phyloP scores from a whole-genome alignment of 257 asterid genomes.

The Verbena officinalis region DNA sequence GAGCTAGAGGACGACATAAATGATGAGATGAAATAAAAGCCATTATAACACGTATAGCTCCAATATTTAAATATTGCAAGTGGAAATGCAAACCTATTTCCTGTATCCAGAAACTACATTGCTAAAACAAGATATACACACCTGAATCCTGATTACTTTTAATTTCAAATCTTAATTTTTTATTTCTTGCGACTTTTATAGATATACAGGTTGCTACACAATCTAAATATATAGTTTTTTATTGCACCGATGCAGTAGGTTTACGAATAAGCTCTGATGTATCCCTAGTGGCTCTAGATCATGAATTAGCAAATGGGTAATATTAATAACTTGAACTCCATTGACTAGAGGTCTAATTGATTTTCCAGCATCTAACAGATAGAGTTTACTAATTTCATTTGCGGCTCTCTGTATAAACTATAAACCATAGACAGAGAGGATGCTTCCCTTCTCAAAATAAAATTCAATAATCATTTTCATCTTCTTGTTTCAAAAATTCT shows the following conservation, averaged over 20 bases:
- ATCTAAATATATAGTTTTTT: too few species aligned
- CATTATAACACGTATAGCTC: not conserved
- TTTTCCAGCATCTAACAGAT: too few species aligned
- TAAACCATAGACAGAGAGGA: too few species aligned
- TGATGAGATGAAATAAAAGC: not conserved
- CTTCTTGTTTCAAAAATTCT: not conserved
- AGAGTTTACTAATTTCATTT: too few species aligned
- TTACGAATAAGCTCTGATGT: too few species aligned
- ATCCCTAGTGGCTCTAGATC: not conserved
- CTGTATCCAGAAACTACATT: not conserved
- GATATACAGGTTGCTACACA: too few species aligned
- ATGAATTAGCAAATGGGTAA: not conserved
- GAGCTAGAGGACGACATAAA: not conserved
- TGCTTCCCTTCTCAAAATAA: not conserved
- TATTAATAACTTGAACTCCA: not conserved
- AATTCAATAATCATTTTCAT: not conserved
- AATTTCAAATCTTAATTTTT: not conserved
- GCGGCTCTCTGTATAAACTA: too few species aligned
- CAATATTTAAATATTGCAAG: not conserved
- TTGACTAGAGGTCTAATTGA: not conserved
- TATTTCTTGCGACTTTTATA: not conserved
- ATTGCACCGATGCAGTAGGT: not conserved
- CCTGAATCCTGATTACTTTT: not conserved
- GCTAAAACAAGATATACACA: not conserved
- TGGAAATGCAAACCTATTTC: not conserved